Evolutionary conservation across 208 protist species (phyloP), one percentile per base, ranked within the genome.

Genomic region (Trichomonas tenax): DNA sequence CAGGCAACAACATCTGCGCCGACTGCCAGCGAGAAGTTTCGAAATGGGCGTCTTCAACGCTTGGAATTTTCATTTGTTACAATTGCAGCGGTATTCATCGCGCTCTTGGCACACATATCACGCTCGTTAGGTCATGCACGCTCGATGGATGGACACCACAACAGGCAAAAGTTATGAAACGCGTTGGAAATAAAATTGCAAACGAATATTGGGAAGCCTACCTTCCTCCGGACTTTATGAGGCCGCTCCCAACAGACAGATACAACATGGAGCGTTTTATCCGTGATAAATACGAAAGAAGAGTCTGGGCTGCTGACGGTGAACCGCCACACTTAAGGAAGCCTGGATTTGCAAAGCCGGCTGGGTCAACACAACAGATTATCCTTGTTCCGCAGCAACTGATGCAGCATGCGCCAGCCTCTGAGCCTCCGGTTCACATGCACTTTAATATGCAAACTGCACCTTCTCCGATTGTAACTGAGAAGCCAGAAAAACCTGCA

Each of bases 51-150:
- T 96, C 44, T n/a, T 96, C 97, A 15, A 98, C 97, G 95, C 96
- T 98, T 17, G 98, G 98, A 34, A 45, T 97, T 31, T 98, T 98
- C 88, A 84, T 98, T 26, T 98, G 98, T 96, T 97, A 97, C 38
- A 63, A 96, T 81, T 98, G 98, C 96, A 96, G 97, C 49, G 98
- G 97, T 23, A 88, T 98, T 31, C 98, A 98, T 95, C 90, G 98
- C 0, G 95, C 63, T 36, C 46, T 98, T 15, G 98, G 98, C 40
- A 97, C 96, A 36, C 97, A 98, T 88, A 97, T 98, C 34, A 97
- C 97, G 2, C 34, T 89, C 6, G 97, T 98, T 46, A 96, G 97
- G 46, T 96, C 89, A 21, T 88, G 97, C 31, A 97, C 96, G 31
- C 95, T 98, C 8, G 97, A 98, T 96, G 86, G 45, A n/a, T 98